Evolutionary conservation across 2,329 filamentous ascomycete species (phyloP).

Genomic region (Blastomyces percursus): DNA sequence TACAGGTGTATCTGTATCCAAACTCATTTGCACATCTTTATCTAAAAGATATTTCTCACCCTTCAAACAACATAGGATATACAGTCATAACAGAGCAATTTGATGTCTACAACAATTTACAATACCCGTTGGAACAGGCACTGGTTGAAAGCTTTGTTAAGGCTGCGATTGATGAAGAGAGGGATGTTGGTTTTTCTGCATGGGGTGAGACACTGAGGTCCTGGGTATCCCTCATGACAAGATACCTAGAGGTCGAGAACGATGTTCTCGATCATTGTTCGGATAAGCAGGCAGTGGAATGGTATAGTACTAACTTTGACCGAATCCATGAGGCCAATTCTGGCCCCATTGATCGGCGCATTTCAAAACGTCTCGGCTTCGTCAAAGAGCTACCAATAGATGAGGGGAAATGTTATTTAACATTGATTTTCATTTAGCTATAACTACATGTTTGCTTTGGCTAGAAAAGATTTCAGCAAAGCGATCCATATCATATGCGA

Average conservation of each 20-base stretch:
- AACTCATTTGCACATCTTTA: slow-evolving; percentile 14
- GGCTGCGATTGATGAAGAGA: slow-evolving; percentile 19
- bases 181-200: slow-evolving; percentile 11
- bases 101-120: slow-evolving; percentile 14
- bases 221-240: slow-evolving; percentile 20
- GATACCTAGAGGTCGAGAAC: slow-evolving; percentile 21
- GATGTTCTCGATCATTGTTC: slow-evolving; percentile 20
- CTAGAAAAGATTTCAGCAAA: not conserved
- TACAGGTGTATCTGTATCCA: slow-evolving; percentile 13
- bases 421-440: slow-evolving; percentile 1
- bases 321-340: slow-evolving; percentile 18
- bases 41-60: not conserved
- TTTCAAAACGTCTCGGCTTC: slow-evolving; percentile 20
- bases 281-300: slow-evolving; percentile 19
- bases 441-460: not conserved
- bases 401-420: slow-evolving; percentile 17
- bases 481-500: not conserved
- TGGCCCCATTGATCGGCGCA: slow-evolving; percentile 16
- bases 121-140: slow-evolving; percentile 14
- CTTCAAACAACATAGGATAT: not conserved
- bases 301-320: slow-evolving; percentile 23
- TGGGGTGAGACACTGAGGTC: slow-evolving; percentile 17
- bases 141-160: slow-evolving; percentile 20
- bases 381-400: slow-evolving; percentile 19
- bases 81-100: slow-evolving; percentile 9